Base-by-base conservation (phyloP, 495 filamentous ascomycete species). In the Neurospora sp. region DNA sequence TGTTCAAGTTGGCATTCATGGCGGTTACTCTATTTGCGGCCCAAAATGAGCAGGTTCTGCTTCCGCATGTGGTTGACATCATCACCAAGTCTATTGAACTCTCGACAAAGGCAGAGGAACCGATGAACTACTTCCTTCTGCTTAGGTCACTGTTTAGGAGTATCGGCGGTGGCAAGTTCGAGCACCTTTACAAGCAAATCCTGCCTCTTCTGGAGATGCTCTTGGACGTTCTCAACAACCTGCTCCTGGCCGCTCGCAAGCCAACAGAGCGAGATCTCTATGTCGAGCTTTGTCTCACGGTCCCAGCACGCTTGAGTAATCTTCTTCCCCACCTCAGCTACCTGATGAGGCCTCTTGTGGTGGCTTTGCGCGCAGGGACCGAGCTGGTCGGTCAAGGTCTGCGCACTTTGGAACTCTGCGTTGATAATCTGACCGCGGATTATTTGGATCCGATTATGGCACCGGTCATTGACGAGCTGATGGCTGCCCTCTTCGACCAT, bases 1-100 rank as follows among this genome's bases (percentile, higher is more conserved):
- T 99, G 70, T 99, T 99, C 86, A 99, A 99, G 83, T 86, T 99
- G 62, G 97, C 94, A 5, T 99, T 99, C 84, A 99, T 99, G 96
- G 96, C 96, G 1, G 96, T 99, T 38, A 98, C 96, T 0, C 83
- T 99, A 11, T 99, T 99, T 80, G 94, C 93, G 0, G 86, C 88
- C 11, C 94, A 97, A 79, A 99, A 99, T 77, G 96, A 99, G 80
- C 92, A 93, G 78, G 94, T 99, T 3, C 85, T 99, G 18, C 87
- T 98, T 54, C 96, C 96, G 0, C 96, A 98, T 81, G 96, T 99
- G 62, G 91, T 94, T 48, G 94, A 96, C 79, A 96, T 99, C 75
- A 92, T 99, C 72, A 97, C 94, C 38, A 92, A 96, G 80, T 98
- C 94, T 14, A 97, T 98, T 73, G 92, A 97, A 82, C 86, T 98